These are phyloP conservation scores for Fusarium sp. DNA, from an alignment of 2,329 filamentous ascomycete genomes.

Conservation along the genomic window DNA sequence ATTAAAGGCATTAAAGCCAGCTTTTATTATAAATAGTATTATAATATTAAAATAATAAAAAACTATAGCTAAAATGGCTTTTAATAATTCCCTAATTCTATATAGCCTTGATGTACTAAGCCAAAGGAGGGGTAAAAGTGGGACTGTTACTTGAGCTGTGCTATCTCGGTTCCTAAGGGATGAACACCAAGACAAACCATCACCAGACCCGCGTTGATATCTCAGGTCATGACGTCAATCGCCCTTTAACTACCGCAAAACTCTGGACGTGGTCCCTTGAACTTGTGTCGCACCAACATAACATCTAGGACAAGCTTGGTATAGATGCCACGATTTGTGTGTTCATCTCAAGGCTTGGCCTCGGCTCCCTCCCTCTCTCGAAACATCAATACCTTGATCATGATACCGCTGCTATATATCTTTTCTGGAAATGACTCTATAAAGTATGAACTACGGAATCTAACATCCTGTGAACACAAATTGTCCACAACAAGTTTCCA, in stretches of 20 bases:
- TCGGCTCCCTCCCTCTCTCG: neutral
- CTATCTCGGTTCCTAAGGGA: too few species aligned
- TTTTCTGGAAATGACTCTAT: neutral
- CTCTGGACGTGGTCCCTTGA: slow-evolving; percentile 22
- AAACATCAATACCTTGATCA: neutral
- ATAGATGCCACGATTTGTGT: neutral
- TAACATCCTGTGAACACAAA: neutral
- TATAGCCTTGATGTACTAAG: too few species aligned
- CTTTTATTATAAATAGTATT: too few species aligned
- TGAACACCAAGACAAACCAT: slow-evolving; percentile 21
- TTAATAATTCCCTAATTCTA: too few species aligned
- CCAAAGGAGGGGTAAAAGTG: too few species aligned
- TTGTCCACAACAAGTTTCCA: neutral
- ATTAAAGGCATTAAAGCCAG: too few species aligned
- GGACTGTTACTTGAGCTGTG: too few species aligned
- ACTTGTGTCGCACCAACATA: slow-evolving; percentile 11
- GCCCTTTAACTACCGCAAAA: neutral
- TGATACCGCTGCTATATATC: neutral
- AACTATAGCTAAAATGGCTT: too few species aligned
- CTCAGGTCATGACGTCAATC: slow-evolving; percentile 30
- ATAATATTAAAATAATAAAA: too few species aligned
- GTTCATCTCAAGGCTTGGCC: neutral
- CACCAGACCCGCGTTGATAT: slow-evolving; percentile 18
- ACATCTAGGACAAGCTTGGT: slow-evolving; percentile 17
- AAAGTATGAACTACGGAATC: neutral